phyloP scores from a whole-genome alignment of 2,329 filamentous ascomycete genomes.

The Parascedosporium putredinis region DNA sequence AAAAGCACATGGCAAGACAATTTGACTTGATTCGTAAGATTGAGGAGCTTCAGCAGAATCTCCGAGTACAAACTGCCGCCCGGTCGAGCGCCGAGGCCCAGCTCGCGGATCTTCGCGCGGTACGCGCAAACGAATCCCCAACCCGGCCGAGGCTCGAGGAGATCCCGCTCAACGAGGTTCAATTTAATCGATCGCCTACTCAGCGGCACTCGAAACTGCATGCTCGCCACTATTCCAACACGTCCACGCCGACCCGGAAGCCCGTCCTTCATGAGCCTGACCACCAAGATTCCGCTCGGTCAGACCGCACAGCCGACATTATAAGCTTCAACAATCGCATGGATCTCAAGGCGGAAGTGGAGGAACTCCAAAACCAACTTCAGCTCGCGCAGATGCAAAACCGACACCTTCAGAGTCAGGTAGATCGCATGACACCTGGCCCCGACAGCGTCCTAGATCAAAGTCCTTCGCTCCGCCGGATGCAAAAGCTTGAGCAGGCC shows the following conservation, averaged over 20 bases:
- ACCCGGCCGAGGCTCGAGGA: slow-evolving; percentile 73
- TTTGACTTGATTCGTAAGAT: slow-evolving; percentile 82
- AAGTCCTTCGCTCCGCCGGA: slow-evolving; percentile 66
- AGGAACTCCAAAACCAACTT: slow-evolving; percentile 86
- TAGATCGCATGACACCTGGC: slow-evolving; percentile 57
- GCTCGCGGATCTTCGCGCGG: slow-evolving; percentile 63
- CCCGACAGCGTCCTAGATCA: slow-evolving; percentile 58
- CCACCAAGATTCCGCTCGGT: slow-evolving; percentile 64
- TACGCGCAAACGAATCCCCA: slow-evolving; percentile 56
- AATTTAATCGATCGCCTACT: slow-evolving; percentile 64
- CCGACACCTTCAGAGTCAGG: slow-evolving; percentile 77
- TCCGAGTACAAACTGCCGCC: slow-evolving; percentile 73
- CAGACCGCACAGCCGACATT: slow-evolving; percentile 74
- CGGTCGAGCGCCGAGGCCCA: slow-evolving; percentile 75
- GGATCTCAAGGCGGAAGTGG: slow-evolving; percentile 82
- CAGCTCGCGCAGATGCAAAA: slow-evolving; percentile 95
- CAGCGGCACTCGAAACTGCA: slow-evolving; percentile 48
- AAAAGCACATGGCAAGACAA: slow-evolving; percentile 59
- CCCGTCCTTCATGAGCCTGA: slow-evolving; percentile 54
- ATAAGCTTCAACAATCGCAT: slow-evolving; percentile 77
- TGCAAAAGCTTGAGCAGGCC: slow-evolving; percentile 85
- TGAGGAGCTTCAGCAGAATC: slow-evolving; percentile 77
- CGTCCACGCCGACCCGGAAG: slow-evolving; percentile 67
- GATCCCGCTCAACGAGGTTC: slow-evolving; percentile 72
- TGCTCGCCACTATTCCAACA: slow-evolving; percentile 55